Base-by-base conservation (phyloP, 2,329 filamentous ascomycete species). In the Pseudopithomyces chartarum region DNA sequence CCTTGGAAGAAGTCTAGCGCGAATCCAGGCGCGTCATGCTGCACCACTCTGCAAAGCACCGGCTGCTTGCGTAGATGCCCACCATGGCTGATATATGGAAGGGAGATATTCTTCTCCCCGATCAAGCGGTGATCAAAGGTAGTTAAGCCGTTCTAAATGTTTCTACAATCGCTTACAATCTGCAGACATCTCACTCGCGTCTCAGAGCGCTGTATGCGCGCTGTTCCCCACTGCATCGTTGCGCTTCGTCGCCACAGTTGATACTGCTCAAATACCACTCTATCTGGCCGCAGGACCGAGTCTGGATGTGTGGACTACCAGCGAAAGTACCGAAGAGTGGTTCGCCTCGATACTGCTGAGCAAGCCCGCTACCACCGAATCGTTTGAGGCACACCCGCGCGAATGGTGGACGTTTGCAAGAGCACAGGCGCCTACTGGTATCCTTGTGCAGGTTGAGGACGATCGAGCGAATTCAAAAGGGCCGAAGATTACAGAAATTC, bases 401-500 rank as follows among this genome's bases (percentile, higher is more conserved):
- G 58, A 62, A 33, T 80, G 78, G 78, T 80, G 78, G 77, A 59
- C 67, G 3, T 61, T 63, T 33, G 67, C 69, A 11, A 64, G 64
- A 11, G 63, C 70, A 2, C 76, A 80, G 45, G 78, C 78, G 2
- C 72, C 74, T 6, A 57, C 79, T 34, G 78, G 78, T 1, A 66
- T 80, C 11, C 61, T 80, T 5, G 73, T 68, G 2, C 66, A 73
- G 46, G 71, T 78, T 0, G 52, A 66, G 3, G 48, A 49, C 8
- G 33, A 47, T 15, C 40, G 26, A 11, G 26, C 52, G 3, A 45
- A 26, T 0, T 26, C 13, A 2, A 49, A 49, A 0, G 56, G 56
- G 6, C 66, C 70, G 0, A 60, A 60, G 17, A 59, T 76, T 2
- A 81, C 79, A 0, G 79, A 82, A 47, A 62, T 82, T 0, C 67